Conservation (phyloP, 257 asterid genomes). For the Mitragyna speciosa region DNA sequence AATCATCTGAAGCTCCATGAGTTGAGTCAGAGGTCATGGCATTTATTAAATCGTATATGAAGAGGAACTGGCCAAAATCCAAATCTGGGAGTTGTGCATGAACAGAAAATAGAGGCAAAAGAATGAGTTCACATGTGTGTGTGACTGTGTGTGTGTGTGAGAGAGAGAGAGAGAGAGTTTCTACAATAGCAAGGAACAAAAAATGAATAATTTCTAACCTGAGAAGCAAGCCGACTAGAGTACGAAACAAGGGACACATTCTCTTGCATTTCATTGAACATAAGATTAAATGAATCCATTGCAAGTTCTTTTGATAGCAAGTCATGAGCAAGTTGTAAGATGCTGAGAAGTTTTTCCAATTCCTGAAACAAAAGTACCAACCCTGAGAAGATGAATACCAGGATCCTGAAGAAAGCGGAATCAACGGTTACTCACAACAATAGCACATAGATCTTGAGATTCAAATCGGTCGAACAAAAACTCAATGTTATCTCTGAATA, state of each 20-base stretch:
- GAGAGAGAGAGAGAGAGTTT: not conserved
- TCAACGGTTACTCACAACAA: constrained; percentile 61
- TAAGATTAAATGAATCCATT: constrained; percentile 79
- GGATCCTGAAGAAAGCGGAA: not conserved
- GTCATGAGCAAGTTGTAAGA: constrained; percentile 83
- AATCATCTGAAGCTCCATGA: not conserved
- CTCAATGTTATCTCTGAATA: constrained; percentile 85
- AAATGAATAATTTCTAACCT: constrained; percentile 44
- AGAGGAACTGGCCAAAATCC: not conserved
- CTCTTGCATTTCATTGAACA: constrained; percentile 96
- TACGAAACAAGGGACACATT: constrained; percentile 91
- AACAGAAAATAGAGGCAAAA: not conserved
- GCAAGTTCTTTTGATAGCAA: constrained; percentile 71
- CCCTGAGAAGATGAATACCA: constrained; percentile 20
- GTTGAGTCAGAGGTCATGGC: not conserved
- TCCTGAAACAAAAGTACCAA: constrained; percentile 56
- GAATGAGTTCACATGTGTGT: not conserved
- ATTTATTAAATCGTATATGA: not conserved
- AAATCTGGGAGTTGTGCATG: not conserved
- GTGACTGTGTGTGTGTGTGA: not conserved
- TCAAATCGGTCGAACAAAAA: constrained; percentile 90
- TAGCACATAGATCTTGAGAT: constrained; percentile 90
- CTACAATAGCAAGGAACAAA: not conserved
- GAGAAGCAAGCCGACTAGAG: constrained; percentile 96
- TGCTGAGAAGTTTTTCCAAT: constrained; percentile 77